These are phyloP conservation scores for Pezicula radicicola DNA, from an alignment of 2,329 filamentous ascomycete genomes.

Conservation along the genomic window DNA sequence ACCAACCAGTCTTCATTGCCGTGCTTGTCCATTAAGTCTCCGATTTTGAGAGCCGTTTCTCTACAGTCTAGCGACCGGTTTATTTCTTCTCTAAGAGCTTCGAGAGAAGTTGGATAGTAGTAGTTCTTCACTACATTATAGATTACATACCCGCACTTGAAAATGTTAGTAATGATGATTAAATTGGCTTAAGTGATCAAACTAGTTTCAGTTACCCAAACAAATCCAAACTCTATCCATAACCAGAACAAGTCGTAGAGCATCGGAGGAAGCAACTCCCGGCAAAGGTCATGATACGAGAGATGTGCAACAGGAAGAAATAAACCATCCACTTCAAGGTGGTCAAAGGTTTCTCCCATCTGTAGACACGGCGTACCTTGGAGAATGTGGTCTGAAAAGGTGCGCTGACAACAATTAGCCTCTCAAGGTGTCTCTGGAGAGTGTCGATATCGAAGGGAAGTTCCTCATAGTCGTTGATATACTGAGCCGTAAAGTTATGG, in stretches of 20 bases:
- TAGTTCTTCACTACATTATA: slow-evolving; percentile 16
- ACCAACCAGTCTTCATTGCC: slow-evolving; percentile 32
- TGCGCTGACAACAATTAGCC: slow-evolving; percentile 33
- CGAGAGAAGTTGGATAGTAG: slow-evolving; percentile 11
- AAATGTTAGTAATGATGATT: not conserved
- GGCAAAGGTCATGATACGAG: slow-evolving; percentile 18
- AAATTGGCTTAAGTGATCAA: no score
- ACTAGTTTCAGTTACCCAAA: no score
- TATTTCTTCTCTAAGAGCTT: slow-evolving; percentile 19
- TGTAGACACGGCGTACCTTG: slow-evolving; percentile 31
- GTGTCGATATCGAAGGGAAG: slow-evolving; percentile 22
- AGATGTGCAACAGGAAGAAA: slow-evolving; percentile 16
- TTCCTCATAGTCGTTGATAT: slow-evolving; percentile 27
- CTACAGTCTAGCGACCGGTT: slow-evolving; percentile 28
- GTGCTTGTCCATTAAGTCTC: slow-evolving; percentile 33
- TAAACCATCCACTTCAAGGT: slow-evolving; percentile 27
- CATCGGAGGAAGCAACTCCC: slow-evolving; percentile 10
- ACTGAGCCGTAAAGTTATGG: slow-evolving; percentile 32
- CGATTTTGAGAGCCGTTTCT: slow-evolving; percentile 27
- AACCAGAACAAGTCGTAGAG: not conserved
- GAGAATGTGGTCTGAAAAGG: slow-evolving; percentile 32
- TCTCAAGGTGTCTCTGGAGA: slow-evolving; percentile 28
- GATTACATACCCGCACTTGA: slow-evolving; percentile 15
- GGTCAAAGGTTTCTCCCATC: slow-evolving; percentile 30
- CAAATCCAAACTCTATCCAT: not conserved